A percentile compares a stretch with the other conserved stretches of the same genome.
Conservation (phyloP, 306 rosid genomes). For the Lathyrus sativus region DNA sequence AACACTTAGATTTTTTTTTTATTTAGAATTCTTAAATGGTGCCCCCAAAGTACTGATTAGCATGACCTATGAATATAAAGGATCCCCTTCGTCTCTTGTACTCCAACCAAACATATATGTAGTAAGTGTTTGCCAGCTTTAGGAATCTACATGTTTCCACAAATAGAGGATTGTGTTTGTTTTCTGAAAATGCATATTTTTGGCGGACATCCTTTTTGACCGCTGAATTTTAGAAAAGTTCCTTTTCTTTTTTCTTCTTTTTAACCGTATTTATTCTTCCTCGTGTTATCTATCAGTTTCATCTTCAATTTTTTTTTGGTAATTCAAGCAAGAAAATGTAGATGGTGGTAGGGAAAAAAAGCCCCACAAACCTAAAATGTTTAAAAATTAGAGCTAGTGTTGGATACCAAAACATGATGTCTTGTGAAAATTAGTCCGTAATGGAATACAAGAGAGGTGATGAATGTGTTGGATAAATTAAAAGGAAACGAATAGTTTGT, state of each 20-base stretch:
- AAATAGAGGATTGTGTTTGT: slow-evolving; percentile 42
- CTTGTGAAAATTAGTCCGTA: background rate
- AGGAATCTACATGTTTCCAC: slow-evolving; percentile 42
- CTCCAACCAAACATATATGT: slow-evolving; percentile 13
- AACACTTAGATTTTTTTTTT: no score
- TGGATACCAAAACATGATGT: slow-evolving; percentile 10
- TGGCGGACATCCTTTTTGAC: slow-evolving; percentile 4
- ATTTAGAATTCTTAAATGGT: no score
- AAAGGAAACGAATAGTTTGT: no score
- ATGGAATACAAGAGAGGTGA: background rate
- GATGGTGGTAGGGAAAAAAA: background rate
- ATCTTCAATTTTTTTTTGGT: background rate
- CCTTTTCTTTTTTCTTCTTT: slow-evolving; percentile 14
- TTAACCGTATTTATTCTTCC: slow-evolving; percentile 25
- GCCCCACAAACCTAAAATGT: background rate
- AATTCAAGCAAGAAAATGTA: background rate
- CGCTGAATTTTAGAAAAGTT: slow-evolving; percentile 11
- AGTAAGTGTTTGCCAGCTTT: slow-evolving; percentile 25
- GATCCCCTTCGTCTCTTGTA: background rate
- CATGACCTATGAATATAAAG: no score
- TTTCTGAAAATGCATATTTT: slow-evolving; percentile 25
- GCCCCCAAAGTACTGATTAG: no score
- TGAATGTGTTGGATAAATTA: no score
- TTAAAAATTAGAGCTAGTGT: background rate
- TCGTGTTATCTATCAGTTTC: slow-evolving; percentile 1